Percentiles rank a stretch among this genome's conserved stretches.
phyloP scores from a whole-genome alignment of 2,329 filamentous ascomycete genomes.

The Thermochaetoides dissita region DNA sequence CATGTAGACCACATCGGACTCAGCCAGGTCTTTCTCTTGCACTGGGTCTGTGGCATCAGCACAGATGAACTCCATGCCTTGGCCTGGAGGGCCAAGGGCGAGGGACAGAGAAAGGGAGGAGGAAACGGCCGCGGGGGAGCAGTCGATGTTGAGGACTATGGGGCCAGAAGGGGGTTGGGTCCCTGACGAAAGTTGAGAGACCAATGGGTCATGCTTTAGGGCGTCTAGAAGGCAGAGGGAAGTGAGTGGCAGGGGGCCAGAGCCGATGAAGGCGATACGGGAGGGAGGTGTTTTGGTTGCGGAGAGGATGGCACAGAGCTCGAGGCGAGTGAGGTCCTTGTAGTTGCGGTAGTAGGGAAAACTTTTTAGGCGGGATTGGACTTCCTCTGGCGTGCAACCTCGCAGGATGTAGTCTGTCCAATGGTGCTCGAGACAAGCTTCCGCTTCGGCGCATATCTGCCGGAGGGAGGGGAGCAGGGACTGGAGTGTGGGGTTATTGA shows the following conservation, averaged over 20 bases:
- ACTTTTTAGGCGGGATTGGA: constrained; percentile 17
- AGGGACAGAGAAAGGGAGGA: constrained; percentile 9
- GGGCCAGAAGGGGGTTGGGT: neutral
- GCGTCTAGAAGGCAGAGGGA: constrained; percentile 28
- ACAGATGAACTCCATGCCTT: constrained; percentile 16
- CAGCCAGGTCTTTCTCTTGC: constrained; percentile 15
- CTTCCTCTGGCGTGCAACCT: constrained; percentile 6
- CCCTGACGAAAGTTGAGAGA: neutral
- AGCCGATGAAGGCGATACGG: constrained; percentile 34
- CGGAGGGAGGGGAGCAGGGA: constrained; percentile 25
- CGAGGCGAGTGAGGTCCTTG: constrained; percentile 30
- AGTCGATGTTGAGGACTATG: constrained; percentile 14
- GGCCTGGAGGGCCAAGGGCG: constrained; percentile 6
- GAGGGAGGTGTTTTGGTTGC: constrained; percentile 19
- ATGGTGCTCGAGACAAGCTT: constrained; percentile 29
- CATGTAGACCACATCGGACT: constrained; percentile 33
- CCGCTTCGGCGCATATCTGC: constrained; percentile 28
- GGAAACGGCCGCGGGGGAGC: constrained; percentile 9
- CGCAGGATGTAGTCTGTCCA: constrained; percentile 26
- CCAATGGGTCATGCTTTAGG: constrained; percentile 14
- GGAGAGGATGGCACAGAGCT: constrained; percentile 27
- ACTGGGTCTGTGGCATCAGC: constrained; percentile 18
- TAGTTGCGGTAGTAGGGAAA: constrained; percentile 39
- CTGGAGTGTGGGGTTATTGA: constrained; percentile 20
- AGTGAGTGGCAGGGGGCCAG: constrained; percentile 34